Evolutionary conservation across 176 grass and related monocot genomes (phyloP).

Genomic region (Triticum turgidum): DNA sequence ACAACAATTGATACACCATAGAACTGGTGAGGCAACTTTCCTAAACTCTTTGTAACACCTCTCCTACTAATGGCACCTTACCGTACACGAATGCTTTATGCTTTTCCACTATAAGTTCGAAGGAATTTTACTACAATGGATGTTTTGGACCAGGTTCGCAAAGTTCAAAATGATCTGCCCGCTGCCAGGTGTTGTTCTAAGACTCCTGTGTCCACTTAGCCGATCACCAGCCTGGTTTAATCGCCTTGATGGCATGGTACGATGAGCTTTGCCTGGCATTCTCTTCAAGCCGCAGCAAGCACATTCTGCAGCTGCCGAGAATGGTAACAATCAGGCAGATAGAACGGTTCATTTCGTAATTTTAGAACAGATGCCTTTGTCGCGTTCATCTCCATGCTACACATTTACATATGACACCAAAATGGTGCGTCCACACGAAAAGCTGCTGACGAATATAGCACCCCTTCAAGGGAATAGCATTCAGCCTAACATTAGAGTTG

Average conservation of each 20-base stretch:
- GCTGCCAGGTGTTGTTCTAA: constrained; percentile 42
- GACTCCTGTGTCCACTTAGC: constrained; percentile 59
- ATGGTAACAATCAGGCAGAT: constrained; percentile 1
- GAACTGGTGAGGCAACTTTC: not conserved
- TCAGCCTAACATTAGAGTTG: constrained; percentile 8
- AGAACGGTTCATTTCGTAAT: not conserved
- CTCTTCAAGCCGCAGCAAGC: constrained; percentile 56
- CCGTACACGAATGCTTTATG: not conserved
- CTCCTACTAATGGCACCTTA: not conserved
- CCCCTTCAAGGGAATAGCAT: constrained; percentile 89
- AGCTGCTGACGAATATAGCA: constrained; percentile 93
- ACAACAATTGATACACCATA: not conserved
- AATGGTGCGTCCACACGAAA: constrained; percentile 78
- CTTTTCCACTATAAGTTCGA: not conserved
- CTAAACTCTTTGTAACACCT: not conserved
- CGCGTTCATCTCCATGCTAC: constrained; percentile 46
- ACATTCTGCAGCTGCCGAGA: constrained; percentile 57
- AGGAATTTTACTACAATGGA: not conserved
- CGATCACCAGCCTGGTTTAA: constrained; percentile 79
- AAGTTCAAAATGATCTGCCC: not conserved
- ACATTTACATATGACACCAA: constrained; percentile 72
- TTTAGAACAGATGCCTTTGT: constrained; percentile 45
- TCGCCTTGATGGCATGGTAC: constrained; percentile 36
- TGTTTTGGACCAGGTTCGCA: not conserved
- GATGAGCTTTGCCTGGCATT: constrained; percentile 34